Base-by-base conservation (phyloP, 2,329 filamentous ascomycete genomes). In the Penicillium decumbens region DNA sequence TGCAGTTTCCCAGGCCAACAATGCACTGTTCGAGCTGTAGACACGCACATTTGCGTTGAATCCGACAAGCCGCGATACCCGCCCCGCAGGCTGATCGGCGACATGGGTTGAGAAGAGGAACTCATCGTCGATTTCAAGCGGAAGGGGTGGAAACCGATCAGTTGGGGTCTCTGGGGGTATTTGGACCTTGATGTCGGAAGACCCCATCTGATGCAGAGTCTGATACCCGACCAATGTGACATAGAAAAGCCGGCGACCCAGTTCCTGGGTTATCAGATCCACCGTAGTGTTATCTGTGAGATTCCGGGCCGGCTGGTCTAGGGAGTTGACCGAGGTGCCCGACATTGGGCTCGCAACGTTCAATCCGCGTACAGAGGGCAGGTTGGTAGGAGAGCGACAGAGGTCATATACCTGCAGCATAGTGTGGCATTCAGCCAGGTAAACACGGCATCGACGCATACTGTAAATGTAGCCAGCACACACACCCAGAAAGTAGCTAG, bases 11-110 rank as follows among this genome's bases (percentile, higher is more conserved):
- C 90, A 81, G n/a, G 86, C 87, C 1, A 87, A 80, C 3, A 95
- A 73, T 3, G 84, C 78, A 48, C 88, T 89, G 77, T 92, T 93
- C 2, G 89, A 90, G 58, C 81, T 80, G 67, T 89, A 95, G 30
- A 93, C 82, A 43, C 84, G 81, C 29, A 89, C 83, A 51, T 85
- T 89, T 49, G 86, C 80, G 52, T 90, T 91, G 74, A 95, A 95
- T 0, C 88, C 90, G 0, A 85, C 82, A 40, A 95, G 74, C 32
- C 86, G 78, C 0, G 89, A 87, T 1, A 91, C 73, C 1, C 79
- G 75, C 4, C 82, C 83, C 15, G 81, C 72, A 2, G 87, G 85
- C 60, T 92, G 89, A 6, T 80, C 76, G 28, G 85, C 79, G 44
- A 92, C 81, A 54, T 87, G 82, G 23, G 83, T 80, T 1, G 84